phyloP scores from a whole-genome alignment of 2,329 filamentous ascomycete genomes.

The Xylariales sp. region DNA sequence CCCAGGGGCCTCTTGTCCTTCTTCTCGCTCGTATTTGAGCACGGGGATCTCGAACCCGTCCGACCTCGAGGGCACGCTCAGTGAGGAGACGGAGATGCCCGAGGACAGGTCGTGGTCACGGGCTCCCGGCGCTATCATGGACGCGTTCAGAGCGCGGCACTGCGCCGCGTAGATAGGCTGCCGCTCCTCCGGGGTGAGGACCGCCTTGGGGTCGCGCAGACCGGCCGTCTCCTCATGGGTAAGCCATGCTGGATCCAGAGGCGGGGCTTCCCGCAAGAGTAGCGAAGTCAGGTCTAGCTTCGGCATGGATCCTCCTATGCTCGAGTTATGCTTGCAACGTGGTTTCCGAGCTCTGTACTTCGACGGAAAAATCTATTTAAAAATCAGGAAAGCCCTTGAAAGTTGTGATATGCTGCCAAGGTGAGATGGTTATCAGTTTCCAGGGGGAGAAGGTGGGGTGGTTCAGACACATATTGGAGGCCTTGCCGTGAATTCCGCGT shows the following conservation, averaged over 20 bases:
- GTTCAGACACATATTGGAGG: too few relatives aligned
- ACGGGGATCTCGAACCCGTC: slow-evolving; percentile 31
- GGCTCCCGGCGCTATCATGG: slow-evolving; percentile 28
- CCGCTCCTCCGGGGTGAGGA: slow-evolving; percentile 22
- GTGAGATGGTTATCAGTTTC: too few relatives aligned
- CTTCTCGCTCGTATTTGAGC: slow-evolving; percentile 24
- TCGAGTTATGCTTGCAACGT: too few relatives aligned
- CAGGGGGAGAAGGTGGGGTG: too few relatives aligned
- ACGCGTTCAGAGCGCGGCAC: slow-evolving; percentile 31
- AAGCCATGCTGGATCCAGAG: slow-evolving; percentile 35
- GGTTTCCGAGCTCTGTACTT: too few relatives aligned
- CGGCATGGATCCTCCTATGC: not conserved
- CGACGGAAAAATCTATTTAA: too few relatives aligned
- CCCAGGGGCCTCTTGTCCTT: slow-evolving; percentile 4
- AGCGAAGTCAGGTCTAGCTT: slow-evolving; percentile 10
- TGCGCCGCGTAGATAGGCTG: slow-evolving; percentile 35
- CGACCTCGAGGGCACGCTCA: slow-evolving; percentile 25
- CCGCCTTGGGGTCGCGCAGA: slow-evolving; percentile 20
- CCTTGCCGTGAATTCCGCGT: too few relatives aligned
- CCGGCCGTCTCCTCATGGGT: slow-evolving; percentile 28
- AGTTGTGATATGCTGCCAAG: too few relatives aligned
- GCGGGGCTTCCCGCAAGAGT: slow-evolving; percentile 28
- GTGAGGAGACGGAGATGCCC: slow-evolving; percentile 22
- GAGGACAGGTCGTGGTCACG: slow-evolving; percentile 31
- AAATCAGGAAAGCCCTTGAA: too few relatives aligned